Conservation (phyloP, 73 alveolate species). For the Paraurostyla sp. region DNA sequence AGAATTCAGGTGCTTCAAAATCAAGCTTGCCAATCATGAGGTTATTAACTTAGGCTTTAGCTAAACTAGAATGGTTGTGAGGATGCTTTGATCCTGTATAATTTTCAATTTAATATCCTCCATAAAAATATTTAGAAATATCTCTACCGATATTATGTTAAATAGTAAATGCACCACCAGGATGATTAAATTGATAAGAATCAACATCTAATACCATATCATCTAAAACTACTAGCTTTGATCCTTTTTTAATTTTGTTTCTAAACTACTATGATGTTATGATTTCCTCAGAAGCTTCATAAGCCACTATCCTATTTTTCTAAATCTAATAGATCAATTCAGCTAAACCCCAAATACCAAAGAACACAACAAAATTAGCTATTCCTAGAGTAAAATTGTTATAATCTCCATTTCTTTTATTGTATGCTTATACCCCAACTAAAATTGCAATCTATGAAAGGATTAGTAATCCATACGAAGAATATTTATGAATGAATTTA, state of each 20-base stretch:
- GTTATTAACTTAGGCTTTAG: background rate
- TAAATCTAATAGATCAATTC: background rate
- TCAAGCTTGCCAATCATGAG: conserved; percentile 16
- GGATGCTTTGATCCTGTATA: background rate
- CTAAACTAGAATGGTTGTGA: background rate
- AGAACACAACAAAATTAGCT: background rate
- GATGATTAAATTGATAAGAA: conserved; percentile 62
- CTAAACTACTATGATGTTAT: background rate
- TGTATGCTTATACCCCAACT: conserved; percentile 20
- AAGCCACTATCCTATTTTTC: background rate
- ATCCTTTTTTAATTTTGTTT: background rate
- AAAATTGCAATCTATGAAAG: conserved; percentile 1
- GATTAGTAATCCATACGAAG: background rate
- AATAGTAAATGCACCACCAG: conserved; percentile 81
- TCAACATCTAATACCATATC: conserved; percentile 39
- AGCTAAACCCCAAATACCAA: background rate
- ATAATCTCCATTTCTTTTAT: conserved; percentile 5
- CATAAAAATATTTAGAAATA: conserved; percentile 79
- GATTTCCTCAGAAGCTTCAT: background rate
- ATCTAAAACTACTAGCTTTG: conserved; percentile 2
- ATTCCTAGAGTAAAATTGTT: conserved; percentile 21
- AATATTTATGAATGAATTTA: background rate
- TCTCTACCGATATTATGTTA: conserved; percentile 77
- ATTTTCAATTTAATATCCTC: conserved; percentile 76
- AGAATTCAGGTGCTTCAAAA: background rate